A percentile compares a stretch with the other conserved stretches of the same genome.
Conservation (phyloP, 1,284 basidiomycete species). For the Amylostereum areolatum region DNA sequence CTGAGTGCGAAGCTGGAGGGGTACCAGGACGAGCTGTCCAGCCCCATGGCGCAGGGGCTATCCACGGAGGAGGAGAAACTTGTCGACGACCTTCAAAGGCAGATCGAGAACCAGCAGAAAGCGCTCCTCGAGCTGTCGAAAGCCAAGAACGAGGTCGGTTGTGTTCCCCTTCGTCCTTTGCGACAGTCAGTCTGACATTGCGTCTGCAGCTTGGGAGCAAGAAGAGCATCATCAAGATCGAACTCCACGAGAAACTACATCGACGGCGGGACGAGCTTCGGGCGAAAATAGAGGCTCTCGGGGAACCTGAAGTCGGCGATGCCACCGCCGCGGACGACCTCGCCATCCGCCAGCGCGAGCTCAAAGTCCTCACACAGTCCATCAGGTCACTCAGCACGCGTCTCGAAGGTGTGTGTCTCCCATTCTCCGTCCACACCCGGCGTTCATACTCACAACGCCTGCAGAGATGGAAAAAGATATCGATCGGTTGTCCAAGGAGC, state of each 20-base stretch:
- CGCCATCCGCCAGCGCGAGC: constrained; percentile 62
- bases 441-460: constrained; percentile 1
- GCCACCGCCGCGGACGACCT: constrained; percentile 58
- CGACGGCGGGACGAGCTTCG: constrained; percentile 77
- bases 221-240: constrained; percentile 85
- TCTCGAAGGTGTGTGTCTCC: constrained; percentile 47
- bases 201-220: constrained; percentile 61
- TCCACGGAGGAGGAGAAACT: constrained; percentile 66
- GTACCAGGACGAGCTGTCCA: constrained; percentile 69
- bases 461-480: constrained; percentile 65
- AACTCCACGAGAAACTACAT: constrained; percentile 84
- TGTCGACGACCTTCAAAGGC: constrained; percentile 69
- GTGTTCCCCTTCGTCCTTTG: constrained; percentile 1
- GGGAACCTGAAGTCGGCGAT: constrained; percentile 58
- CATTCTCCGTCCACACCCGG: not conserved
- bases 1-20: constrained; percentile 57
- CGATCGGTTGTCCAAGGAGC: constrained; percentile 59
- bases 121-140: constrained; percentile 65
- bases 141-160: constrained; percentile 65
- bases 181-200: constrained; percentile 1
- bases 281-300: constrained; percentile 70
- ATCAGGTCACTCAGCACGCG: constrained; percentile 62
- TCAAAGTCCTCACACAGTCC: constrained; percentile 56
- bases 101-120: constrained; percentile 73
- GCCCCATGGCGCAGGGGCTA: constrained; percentile 72